Conservation (phyloP, 2,329 filamentous ascomycete genomes). For the Ceratocystis destructans region DNA sequence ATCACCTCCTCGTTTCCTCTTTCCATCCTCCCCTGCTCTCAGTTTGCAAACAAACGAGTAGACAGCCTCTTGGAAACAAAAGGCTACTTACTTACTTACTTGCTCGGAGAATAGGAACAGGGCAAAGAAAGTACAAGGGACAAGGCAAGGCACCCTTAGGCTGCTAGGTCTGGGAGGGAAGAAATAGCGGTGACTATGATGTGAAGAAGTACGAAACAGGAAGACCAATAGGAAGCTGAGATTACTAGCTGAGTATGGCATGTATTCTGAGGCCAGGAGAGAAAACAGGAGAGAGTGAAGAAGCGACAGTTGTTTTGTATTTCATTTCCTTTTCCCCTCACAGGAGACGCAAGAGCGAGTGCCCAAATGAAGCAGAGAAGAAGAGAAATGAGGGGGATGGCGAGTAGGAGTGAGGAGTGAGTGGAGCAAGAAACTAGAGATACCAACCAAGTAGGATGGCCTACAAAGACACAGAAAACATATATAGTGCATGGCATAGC, state of each 20-base stretch:
- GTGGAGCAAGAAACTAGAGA: background rate
- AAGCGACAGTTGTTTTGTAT: background rate
- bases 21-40: background rate
- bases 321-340: background rate
- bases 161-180: background rate
- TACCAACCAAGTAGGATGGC: background rate
- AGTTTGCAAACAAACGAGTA: background rate
- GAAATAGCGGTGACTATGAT: slow-evolving; percentile 6
- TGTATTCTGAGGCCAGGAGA: background rate
- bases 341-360: background rate
- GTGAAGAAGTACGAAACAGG: background rate
- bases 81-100: background rate
- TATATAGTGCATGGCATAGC: background rate
- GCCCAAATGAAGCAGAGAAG: background rate
- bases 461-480: background rate
- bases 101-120: background rate
- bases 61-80: background rate
- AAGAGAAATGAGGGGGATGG: background rate
- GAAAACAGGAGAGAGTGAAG: background rate
- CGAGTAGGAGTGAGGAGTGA: background rate
- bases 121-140: background rate
- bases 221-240: background rate
- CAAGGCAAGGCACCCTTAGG: background rate
- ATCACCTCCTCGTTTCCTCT: background rate
- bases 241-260: background rate